Evolutionary conservation across 2,329 filamentous ascomycete species (phyloP).

Genomic region (Kalaharituber pfeilii): DNA sequence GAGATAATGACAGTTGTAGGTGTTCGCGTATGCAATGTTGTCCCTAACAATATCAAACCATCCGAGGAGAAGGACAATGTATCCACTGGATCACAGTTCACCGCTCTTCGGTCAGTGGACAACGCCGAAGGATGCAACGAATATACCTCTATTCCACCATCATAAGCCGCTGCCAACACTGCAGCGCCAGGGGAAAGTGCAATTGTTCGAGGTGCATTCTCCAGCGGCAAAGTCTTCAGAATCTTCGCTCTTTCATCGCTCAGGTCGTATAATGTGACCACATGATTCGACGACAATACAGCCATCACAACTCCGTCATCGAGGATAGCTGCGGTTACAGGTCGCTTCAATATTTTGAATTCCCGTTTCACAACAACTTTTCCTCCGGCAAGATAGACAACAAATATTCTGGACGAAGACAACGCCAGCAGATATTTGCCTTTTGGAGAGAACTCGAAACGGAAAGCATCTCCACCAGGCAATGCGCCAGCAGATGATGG

Average conservation of each 20-base stretch:
- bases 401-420: constrained; percentile 69
- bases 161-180: constrained; percentile 68
- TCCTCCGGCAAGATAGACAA: constrained; percentile 48
- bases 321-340: constrained; percentile 57
- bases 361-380: constrained; percentile 52
- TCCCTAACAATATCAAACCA: constrained; percentile 61
- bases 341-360: constrained; percentile 60
- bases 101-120: constrained; percentile 51
- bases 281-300: constrained; percentile 64
- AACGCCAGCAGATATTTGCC: constrained; percentile 62
- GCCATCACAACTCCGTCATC: constrained; percentile 62
- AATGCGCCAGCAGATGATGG: constrained; percentile 65
- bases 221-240: constrained; percentile 57
- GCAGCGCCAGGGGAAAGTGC: constrained; percentile 65
- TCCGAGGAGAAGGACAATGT: constrained; percentile 58
- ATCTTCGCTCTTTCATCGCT: constrained; percentile 46
- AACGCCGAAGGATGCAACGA: constrained; percentile 49
- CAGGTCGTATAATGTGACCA: constrained; percentile 73
- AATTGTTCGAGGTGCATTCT: constrained; percentile 61
- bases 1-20: constrained; percentile 60
- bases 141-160: constrained; percentile 75
- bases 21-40: constrained; percentile 46
- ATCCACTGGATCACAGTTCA: constrained; percentile 63
- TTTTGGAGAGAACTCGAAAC: constrained; percentile 60
- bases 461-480: constrained; percentile 69